Percentiles rank a stretch among this genome's conserved stretches.
Conservation (phyloP, 2,329 filamentous ascomycete genomes). For the Apiospora malaysiana region DNA sequence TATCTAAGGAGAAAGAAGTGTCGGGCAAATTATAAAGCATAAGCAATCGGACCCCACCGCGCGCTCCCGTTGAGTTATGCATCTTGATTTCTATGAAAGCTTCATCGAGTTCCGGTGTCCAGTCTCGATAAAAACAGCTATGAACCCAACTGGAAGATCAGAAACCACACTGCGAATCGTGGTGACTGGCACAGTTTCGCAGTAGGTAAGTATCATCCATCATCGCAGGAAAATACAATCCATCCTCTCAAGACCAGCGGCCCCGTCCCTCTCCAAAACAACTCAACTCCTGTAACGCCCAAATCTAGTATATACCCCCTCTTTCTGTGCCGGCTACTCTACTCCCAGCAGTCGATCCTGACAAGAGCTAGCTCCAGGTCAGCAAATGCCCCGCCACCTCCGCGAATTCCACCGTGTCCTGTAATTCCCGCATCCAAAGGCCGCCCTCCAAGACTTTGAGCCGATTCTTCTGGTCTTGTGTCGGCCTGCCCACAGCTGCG, state of each 20-base stretch:
- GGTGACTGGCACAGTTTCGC: too few relatives aligned
- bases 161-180: too few relatives aligned
- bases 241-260: not conserved
- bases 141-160: too few relatives aligned
- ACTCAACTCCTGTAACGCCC: not conserved
- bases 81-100: not conserved
- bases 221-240: not conserved
- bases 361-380: not conserved
- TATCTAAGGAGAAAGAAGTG: not conserved
- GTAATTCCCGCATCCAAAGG: constrained; percentile 30
- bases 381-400: not conserved
- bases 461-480: constrained; percentile 26
- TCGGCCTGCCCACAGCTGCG: constrained; percentile 26
- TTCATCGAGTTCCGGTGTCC: too few relatives aligned
- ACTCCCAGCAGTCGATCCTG: constrained; percentile 2
- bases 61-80: not conserved
- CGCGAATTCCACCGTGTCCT: constrained; percentile 23
- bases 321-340: not conserved
- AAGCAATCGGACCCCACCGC: not conserved
- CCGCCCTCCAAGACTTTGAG: constrained; percentile 29
- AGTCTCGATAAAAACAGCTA: too few relatives aligned
- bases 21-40: too few relatives aligned
- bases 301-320: not conserved
- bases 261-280: not conserved
- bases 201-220: too few relatives aligned